Conservation (phyloP, 2,329 filamentous ascomycete genomes). For the Grosmannia clavigera region DNA sequence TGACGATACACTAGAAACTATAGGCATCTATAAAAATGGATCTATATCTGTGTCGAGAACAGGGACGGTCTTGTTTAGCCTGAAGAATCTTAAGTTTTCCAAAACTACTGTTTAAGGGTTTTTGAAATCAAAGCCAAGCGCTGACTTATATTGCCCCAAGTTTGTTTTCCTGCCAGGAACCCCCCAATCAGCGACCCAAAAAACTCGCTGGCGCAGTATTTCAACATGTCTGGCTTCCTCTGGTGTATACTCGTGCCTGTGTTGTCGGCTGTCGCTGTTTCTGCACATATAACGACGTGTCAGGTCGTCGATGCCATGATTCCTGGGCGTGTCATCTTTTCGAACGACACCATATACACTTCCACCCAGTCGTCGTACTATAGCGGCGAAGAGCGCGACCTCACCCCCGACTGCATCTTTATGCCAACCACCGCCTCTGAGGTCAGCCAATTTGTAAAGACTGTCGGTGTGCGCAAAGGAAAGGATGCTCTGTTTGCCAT, state of each 20-base stretch:
- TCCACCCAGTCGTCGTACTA: neutral
- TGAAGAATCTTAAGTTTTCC: too few relatives aligned
- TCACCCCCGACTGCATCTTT: neutral
- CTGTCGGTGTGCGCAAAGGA: neutral
- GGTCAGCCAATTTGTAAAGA: neutral
- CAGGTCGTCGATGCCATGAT: neutral
- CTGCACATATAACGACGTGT: neutral
- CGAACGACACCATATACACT: neutral
- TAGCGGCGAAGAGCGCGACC: neutral
- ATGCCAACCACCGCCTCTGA: neutral
- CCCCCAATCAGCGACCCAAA: neutral
- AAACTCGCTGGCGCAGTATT: neutral
- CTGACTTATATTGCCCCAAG: too few relatives aligned
- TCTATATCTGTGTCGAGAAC: too few relatives aligned
- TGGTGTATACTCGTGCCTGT: neutral
- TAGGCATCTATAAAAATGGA: too few relatives aligned
- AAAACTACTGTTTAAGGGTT: too few relatives aligned
- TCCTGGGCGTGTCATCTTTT: neutral
- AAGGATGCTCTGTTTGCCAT: too few relatives aligned
- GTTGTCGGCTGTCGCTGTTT: neutral
- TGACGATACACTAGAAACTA: too few relatives aligned
- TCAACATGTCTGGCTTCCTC: neutral
- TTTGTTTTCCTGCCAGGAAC: neutral
- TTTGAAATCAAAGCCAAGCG: too few relatives aligned
- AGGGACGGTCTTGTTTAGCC: too few relatives aligned